These are phyloP conservation scores for Sequoia sempervirens DNA, from an alignment of 75 land plant species.

Conservation along the genomic window DNA sequence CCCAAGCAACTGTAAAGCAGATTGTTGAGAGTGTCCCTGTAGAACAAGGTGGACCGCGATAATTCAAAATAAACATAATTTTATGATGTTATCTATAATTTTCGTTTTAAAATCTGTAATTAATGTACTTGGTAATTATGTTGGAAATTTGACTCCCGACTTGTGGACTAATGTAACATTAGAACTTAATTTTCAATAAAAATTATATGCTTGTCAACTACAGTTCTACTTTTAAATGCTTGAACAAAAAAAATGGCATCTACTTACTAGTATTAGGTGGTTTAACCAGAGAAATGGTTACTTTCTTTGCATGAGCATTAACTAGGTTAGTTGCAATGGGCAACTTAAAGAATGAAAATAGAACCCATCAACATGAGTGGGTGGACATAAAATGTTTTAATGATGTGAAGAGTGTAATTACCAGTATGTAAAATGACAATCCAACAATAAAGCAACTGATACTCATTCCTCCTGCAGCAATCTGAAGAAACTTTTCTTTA, in stretches of 20 bases:
- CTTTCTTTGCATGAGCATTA: not conserved
- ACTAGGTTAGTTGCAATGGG: not conserved
- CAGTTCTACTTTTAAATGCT: not conserved
- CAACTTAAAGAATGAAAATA: not conserved
- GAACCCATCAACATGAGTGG: not conserved
- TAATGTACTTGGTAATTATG: not conserved
- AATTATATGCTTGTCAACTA: not conserved
- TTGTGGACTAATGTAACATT: not conserved
- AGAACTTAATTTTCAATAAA: not conserved
- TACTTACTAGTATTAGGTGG: not conserved
- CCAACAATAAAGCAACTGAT: not conserved
- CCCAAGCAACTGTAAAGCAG: not conserved
- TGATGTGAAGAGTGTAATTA: not conserved
- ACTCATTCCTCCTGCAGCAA: not conserved
- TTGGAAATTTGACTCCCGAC: not conserved
- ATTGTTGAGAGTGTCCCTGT: not conserved
- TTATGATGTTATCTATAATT: not conserved
- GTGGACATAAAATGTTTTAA: not conserved
- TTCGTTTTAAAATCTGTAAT: not conserved
- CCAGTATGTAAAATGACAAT: not conserved
- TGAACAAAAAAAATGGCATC: not conserved
- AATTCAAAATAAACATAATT: not conserved
- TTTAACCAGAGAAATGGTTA: not conserved
- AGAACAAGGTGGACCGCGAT: not conserved
- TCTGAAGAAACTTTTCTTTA: not conserved